These are phyloP conservation scores for Hygrocybe punicea DNA, from an alignment of 768 basidiomycete species.

Conservation along the genomic window DNA sequence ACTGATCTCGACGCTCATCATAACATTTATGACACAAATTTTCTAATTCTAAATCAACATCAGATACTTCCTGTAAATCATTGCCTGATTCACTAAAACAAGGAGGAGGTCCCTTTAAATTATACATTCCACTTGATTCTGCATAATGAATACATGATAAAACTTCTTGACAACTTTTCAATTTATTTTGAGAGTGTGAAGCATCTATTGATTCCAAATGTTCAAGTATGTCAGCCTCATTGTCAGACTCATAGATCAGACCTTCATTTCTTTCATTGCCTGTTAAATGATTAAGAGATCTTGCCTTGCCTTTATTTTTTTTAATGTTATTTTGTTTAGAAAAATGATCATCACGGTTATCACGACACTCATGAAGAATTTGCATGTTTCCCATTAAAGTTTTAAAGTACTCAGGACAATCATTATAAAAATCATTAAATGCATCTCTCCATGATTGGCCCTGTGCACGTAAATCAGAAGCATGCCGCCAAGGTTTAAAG, in stretches of 20 bases:
- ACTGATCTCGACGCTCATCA: slow-evolving; percentile 10
- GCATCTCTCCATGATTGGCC: slow-evolving; percentile 29
- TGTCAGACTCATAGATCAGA: not conserved
- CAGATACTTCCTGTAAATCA: not conserved
- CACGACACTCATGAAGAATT: slow-evolving; percentile 39
- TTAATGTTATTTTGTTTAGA: slow-evolving; percentile 7
- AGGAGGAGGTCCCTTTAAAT: not conserved
- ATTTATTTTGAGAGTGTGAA: not conserved
- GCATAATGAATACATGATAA: slow-evolving; percentile 9
- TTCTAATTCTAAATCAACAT: slow-evolving; percentile 7
- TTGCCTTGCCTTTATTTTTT: not conserved
- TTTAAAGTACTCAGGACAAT: slow-evolving; percentile 5
- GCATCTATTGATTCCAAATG: slow-evolving; percentile 13
- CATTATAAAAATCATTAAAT: slow-evolving; percentile 19
- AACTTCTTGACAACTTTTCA: not conserved
- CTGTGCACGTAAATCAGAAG: slow-evolving; percentile 20
- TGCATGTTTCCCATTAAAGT: slow-evolving; percentile 40
- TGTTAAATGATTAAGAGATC: not conserved
- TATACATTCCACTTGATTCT: slow-evolving; percentile 7
- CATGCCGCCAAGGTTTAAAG: slow-evolving; percentile 41
- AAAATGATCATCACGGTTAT: slow-evolving; percentile 34
- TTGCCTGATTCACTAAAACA: not conserved
- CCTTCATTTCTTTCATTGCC: slow-evolving; percentile 7
- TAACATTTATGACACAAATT: slow-evolving; percentile 14
- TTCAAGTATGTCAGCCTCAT: slow-evolving; percentile 12